Percentiles rank a stretch among this genome's conserved stretches.
Conservation (phyloP, 129 eudicot species). For the Sambucus nigra region DNA sequence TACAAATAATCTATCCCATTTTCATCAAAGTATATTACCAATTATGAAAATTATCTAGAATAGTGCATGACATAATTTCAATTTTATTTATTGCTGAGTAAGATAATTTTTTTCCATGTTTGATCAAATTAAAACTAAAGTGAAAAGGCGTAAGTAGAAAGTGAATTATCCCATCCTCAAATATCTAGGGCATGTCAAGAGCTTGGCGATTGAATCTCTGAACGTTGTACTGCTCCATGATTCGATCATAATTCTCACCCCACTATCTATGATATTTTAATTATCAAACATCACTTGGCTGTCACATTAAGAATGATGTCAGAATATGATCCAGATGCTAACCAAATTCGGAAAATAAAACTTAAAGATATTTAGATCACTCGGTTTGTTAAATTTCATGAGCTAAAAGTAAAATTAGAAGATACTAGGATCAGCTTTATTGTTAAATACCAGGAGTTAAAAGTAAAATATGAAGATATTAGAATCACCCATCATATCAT, state of each 20-base stretch:
- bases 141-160: constrained; percentile 3
- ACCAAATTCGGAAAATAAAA: background rate
- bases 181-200: constrained; percentile 59
- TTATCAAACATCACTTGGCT: constrained; percentile 93
- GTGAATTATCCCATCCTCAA: constrained; percentile 77
- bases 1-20: too few relatives aligned
- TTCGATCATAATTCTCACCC: constrained; percentile 90
- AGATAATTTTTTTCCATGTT: too few relatives aligned
- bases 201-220: constrained; percentile 92
- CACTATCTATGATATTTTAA: constrained; percentile 98
- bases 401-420: too few relatives aligned
- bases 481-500: too few relatives aligned
- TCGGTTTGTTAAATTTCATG: background rate
- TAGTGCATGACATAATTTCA: background rate
- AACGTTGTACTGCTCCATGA: constrained; percentile 89
- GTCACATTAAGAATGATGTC: constrained; percentile 9
- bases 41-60: background rate
- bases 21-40: too few relatives aligned
- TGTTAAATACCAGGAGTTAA: too few relatives aligned
- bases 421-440: too few relatives aligned
- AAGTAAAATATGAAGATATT: too few relatives aligned
- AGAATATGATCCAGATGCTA: constrained; percentile 13
- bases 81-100: too few relatives aligned
- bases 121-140: too few relatives aligned
- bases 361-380: background rate